Evolutionary conservation across 2,329 filamentous ascomycete genomes (phyloP).

Genomic region (Ophiocordyceps sinensis): DNA sequence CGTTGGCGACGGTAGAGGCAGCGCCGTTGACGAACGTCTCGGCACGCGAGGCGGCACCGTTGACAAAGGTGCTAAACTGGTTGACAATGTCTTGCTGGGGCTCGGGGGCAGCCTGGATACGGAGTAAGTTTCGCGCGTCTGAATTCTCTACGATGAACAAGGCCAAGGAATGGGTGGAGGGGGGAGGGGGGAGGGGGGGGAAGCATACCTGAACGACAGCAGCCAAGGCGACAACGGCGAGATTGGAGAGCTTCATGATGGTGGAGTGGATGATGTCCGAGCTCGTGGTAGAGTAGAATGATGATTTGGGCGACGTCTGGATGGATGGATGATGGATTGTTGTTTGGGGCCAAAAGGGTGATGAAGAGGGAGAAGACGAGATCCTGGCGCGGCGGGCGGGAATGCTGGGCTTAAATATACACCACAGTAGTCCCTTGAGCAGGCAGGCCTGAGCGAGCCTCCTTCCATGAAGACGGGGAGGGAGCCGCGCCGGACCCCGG

Average conservation of each 20-base stretch:
- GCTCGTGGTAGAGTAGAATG: no score
- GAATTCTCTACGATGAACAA: neutral
- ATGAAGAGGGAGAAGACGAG: no score
- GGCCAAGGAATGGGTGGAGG: neutral
- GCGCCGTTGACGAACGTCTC: conserved; percentile 1
- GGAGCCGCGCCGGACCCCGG: no score
- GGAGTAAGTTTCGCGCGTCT: neutral
- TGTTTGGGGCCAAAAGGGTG: no score
- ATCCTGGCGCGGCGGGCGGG: no score
- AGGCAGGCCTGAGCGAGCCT: no score
- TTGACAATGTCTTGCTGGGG: conserved; percentile 4
- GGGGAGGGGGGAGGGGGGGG: neutral
- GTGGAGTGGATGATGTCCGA: neutral
- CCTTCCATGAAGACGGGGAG: no score
- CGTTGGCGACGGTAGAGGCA: conserved; percentile 3
- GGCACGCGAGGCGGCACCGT: conserved; percentile 3
- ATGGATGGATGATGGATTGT: no score
- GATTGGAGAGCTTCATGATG: conserved; percentile 23
- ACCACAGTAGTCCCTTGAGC: no score
- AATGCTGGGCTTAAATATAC: no score
- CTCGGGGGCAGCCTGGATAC: conserved; percentile 1
- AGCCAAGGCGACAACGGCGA: conserved; percentile 16
- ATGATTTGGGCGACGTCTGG: no score
- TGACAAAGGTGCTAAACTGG: neutral
- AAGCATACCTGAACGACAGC: conserved; percentile 15